Percentiles rank a stretch among this genome's conserved stretches.
These are phyloP conservation scores for Bruguiera hainesii DNA, from an alignment of 441 rosid genomes.

Conservation along the genomic window DNA sequence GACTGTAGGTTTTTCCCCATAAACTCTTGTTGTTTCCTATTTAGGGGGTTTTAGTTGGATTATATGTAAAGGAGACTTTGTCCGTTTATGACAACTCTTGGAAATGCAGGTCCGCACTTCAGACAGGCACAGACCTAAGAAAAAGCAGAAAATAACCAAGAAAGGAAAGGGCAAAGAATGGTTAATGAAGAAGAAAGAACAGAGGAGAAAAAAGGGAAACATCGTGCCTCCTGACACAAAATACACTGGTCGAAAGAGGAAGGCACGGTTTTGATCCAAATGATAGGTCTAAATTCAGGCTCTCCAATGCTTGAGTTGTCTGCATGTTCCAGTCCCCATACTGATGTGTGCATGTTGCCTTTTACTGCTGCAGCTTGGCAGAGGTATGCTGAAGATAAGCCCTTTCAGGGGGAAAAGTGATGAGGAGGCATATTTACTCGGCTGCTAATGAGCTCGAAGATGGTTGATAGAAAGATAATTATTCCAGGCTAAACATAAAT, in stretches of 20 bases:
- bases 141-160: constrained; percentile 63
- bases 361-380: no score
- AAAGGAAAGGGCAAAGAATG: constrained; percentile 74
- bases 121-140: constrained; percentile 74
- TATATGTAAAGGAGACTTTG: no score
- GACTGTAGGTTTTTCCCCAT: constrained; percentile 36
- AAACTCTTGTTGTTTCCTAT: no score
- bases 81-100: no score
- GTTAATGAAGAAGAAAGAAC: constrained; percentile 87
- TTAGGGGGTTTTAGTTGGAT: no score
- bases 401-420: no score
- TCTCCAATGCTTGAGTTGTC: no score
- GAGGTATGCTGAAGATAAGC: no score
- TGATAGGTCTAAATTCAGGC: not conserved
- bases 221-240: constrained; percentile 70
- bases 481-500: not conserved
- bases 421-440: not conserved
- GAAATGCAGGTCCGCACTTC: constrained; percentile 51
- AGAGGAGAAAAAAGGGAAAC: constrained; percentile 75
- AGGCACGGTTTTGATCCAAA: constrained; percentile 54
- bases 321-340: no score
- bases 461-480: not conserved
- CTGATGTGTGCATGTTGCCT: no score
- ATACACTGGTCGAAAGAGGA: constrained; percentile 81
- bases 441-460: not conserved